Base-by-base conservation (phyloP, 2,329 filamentous ascomycete species). In the Colletotrichum euphorbiae region DNA sequence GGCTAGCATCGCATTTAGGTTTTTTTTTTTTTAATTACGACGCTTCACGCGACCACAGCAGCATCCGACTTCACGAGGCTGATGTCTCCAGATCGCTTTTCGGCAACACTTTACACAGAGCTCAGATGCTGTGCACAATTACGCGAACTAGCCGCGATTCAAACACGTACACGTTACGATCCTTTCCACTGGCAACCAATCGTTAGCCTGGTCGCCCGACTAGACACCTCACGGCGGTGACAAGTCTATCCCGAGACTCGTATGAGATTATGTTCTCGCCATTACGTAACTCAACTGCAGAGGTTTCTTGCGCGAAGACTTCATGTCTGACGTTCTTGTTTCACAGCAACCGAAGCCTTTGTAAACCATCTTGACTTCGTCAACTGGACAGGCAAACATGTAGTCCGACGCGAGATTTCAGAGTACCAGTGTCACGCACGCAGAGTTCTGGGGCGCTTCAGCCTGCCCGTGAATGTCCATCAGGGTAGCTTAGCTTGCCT, bases 1-100 rank as follows among this genome's bases (percentile, higher is more conserved):
- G 54, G 62, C 24, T 43, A 24, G 54, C 33, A 60, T 28, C 36
- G 62, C 28, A 60, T 33, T 36, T n/a, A 8, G 24, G 6, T 31
- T n/a, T 28, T 15, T 45, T 15, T 45, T 6, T 31, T n/a, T 28
- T 15, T 45, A 5, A 19, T 6, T 3, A 15, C 36, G 9, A 38
- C 36, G 13, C n/a, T 45, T 8, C 31, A 12, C 21, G 2, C 36
- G 17, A 42, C 31, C 19, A n/a, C n/a, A n/a, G n/a, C n/a, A 21
- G 36, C 13, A 21, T 57, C 28, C 17, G 24, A 5, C 24, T 17
- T 21, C n/a, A 7, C 7, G 45, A 50, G 17, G 46, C 61, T 42
- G 21, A 58, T 42, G 58, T 33, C 33, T 42, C 8, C 13, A 46
- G 42, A 58, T 21, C 52, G 42, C 61, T 28, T 31, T 31, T 50